Percentiles rank a stretch among this genome's conserved stretches.
These are phyloP conservation scores for Fusarium odoratissimum DNA, from an alignment of 2,329 filamentous ascomycete genomes.

Conservation along the genomic window DNA sequence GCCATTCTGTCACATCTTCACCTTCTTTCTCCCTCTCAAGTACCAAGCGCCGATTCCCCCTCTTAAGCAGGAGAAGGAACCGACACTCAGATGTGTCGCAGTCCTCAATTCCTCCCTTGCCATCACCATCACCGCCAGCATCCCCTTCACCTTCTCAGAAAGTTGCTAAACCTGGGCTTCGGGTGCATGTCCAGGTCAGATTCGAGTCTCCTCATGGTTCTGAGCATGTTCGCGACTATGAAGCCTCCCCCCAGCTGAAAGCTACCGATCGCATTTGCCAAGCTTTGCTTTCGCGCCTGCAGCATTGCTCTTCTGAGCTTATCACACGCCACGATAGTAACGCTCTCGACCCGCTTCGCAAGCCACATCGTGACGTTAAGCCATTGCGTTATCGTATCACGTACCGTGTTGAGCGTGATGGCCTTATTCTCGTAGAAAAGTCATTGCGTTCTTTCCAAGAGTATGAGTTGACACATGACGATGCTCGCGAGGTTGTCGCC, in stretches of 20 bases:
- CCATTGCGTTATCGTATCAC: slow-evolving; percentile 61
- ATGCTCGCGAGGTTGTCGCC: slow-evolving; percentile 59
- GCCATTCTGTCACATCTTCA: slow-evolving; percentile 38
- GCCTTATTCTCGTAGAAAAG: slow-evolving; percentile 56
- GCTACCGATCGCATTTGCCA: slow-evolving; percentile 61
- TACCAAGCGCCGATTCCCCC: slow-evolving; percentile 48
- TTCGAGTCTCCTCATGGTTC: slow-evolving; percentile 59
- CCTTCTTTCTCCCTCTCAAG: slow-evolving; percentile 40
- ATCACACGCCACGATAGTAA: slow-evolving; percentile 64
- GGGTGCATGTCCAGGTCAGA: slow-evolving; percentile 58
- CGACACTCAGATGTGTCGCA: slow-evolving; percentile 39
- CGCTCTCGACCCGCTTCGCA: slow-evolving; percentile 56
- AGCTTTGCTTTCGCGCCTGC: slow-evolving; percentile 61
- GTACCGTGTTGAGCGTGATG: slow-evolving; percentile 58
- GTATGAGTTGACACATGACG: slow-evolving; percentile 56
- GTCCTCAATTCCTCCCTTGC: slow-evolving; percentile 30
- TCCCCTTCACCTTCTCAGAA: slow-evolving; percentile 21
- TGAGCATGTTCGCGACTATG: slow-evolving; percentile 59
- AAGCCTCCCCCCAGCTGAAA: slow-evolving; percentile 57
- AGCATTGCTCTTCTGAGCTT: slow-evolving; percentile 64
- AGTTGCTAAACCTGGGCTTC: slow-evolving; percentile 46
- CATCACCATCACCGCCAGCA: slow-evolving; percentile 17
- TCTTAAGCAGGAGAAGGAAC: slow-evolving; percentile 46
- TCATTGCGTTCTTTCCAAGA: slow-evolving; percentile 64
- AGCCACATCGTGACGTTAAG: slow-evolving; percentile 53